Conservation (phyloP, 106 monocot species). For the Chionographis japonica region DNA sequence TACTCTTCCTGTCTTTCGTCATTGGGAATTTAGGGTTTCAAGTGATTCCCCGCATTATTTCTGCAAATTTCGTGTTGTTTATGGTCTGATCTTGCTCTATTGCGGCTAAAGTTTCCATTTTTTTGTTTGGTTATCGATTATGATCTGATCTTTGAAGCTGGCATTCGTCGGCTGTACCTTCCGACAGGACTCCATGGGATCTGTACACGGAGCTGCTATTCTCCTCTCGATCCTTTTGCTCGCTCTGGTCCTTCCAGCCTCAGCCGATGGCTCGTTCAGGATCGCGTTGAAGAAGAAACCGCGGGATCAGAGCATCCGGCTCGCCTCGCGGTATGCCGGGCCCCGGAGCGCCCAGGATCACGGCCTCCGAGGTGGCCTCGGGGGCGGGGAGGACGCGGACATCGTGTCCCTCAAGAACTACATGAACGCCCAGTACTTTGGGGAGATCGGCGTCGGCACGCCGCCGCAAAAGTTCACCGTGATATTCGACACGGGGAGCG, state of each 20-base stretch:
- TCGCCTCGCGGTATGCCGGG: slow-evolving; percentile 23
- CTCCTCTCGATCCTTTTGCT: slow-evolving; percentile 37
- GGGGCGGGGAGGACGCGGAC: slow-evolving; percentile 33
- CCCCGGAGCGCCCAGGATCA: slow-evolving; percentile 4
- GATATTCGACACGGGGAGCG: slow-evolving; percentile 96
- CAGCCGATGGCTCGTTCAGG: slow-evolving; percentile 58
- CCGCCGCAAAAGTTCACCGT: slow-evolving; percentile 93
- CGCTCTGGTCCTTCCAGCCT: slow-evolving; percentile 17
- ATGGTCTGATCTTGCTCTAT: too few species aligned
- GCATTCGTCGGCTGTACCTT: too few species aligned
- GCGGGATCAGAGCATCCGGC: slow-evolving; percentile 46
- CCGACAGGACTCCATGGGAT: slow-evolving; percentile 30
- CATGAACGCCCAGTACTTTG: slow-evolving; percentile 97
- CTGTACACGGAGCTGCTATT: slow-evolving; percentile 2
- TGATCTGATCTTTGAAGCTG: too few species aligned
- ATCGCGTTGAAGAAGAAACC: slow-evolving; percentile 72
- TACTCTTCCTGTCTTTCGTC: too few species aligned
- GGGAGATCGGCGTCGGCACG: slow-evolving; percentile 84
- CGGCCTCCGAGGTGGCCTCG: slow-evolving; percentile 22
- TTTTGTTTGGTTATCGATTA: too few species aligned
- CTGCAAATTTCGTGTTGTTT: too few species aligned
- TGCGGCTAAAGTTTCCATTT: too few species aligned
- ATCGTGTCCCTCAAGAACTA: slow-evolving; percentile 85
- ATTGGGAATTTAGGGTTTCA: too few species aligned
- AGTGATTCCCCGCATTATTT: too few species aligned